Percentiles rank a stretch among this genome's conserved stretches.
These are phyloP conservation scores for Casaregolazyma lundiana DNA, from an alignment of 1,139 yeast species.

Conservation along the genomic window DNA sequence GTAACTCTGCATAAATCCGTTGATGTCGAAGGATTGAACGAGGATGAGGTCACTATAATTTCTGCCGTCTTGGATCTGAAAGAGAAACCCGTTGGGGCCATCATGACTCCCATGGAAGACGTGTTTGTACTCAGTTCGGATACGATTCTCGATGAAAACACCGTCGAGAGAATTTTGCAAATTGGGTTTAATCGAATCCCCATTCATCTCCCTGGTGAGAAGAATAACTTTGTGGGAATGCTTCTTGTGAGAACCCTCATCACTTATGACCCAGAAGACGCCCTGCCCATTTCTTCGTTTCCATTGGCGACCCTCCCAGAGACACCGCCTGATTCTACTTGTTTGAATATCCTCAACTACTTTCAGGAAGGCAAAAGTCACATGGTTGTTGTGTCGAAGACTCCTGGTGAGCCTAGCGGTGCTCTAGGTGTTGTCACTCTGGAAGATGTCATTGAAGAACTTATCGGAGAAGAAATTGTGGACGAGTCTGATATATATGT, in stretches of 20 bases:
- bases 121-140: constrained; percentile 89
- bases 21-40: constrained; percentile 91
- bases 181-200: constrained; percentile 96
- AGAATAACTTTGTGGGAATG: constrained; percentile 92
- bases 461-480: constrained; percentile 95
- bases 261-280: constrained; percentile 95
- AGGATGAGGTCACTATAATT: constrained; percentile 94
- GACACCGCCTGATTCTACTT: constrained; percentile 86
- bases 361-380: constrained; percentile 98
- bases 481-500: constrained; percentile 96
- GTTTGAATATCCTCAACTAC: constrained; percentile 87
- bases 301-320: constrained; percentile 96
- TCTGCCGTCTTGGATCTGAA: constrained; percentile 90
- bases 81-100: constrained; percentile 78
- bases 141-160: constrained; percentile 71
- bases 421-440: constrained; percentile 88
- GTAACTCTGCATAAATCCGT: constrained; percentile 90
- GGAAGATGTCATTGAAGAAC: constrained; percentile 95
- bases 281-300: constrained; percentile 85
- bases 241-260: constrained; percentile 84
- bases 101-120: constrained; percentile 93
- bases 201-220: constrained; percentile 87
- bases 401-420: constrained; percentile 84
- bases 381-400: constrained; percentile 87
- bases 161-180: constrained; percentile 85